Percentiles rank a stretch among this genome's conserved stretches.
Evolutionary conservation across 768 basidiomycete genomes (phyloP).

Genomic region (Boletus reticuloceps): DNA sequence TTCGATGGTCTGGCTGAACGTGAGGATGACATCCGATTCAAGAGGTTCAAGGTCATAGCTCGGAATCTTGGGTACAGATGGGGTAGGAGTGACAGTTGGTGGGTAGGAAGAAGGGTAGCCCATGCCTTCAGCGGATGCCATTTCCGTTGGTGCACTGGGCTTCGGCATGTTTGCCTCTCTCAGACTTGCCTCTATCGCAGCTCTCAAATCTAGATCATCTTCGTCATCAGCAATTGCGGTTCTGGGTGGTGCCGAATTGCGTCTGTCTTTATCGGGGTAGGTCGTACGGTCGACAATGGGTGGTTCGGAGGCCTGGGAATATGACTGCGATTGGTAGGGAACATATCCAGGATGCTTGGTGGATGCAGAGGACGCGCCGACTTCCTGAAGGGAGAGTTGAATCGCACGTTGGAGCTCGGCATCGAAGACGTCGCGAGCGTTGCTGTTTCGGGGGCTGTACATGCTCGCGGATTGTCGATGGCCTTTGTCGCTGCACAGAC

Average conservation of each 20-base stretch:
- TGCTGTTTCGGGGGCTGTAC: slow-evolving; percentile 51
- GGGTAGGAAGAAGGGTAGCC: slow-evolving; percentile 47
- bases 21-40: slow-evolving; percentile 84
- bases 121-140: slow-evolving; percentile 52
- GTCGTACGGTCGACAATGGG: slow-evolving; percentile 58
- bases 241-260: slow-evolving; percentile 19
- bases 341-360: slow-evolving; percentile 65
- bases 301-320: slow-evolving; percentile 60
- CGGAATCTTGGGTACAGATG: slow-evolving; percentile 53
- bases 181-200: slow-evolving; percentile 94
- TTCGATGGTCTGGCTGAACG: slow-evolving; percentile 88
- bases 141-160: slow-evolving; percentile 71
- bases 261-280: slow-evolving; percentile 33
- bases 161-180: slow-evolving; percentile 78
- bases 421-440: slow-evolving; percentile 66
- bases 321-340: slow-evolving; percentile 47
- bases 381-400: slow-evolving; percentile 83
- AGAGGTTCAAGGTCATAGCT: slow-evolving; percentile 78
- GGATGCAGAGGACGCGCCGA: slow-evolving; percentile 43
- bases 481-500: slow-evolving; percentile 37
- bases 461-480: slow-evolving; percentile 57
- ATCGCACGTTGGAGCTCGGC: slow-evolving; percentile 93
- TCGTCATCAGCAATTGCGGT: slow-evolving; percentile 54
- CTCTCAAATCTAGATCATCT: slow-evolving; percentile 86
- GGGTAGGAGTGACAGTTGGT: slow-evolving; percentile 37